Percentiles rank a stretch among this genome's conserved stretches.
These are phyloP conservation scores for Cryptosporidium sp. DNA, from an alignment of 169 alveolate genomes.

Conservation along the genomic window DNA sequence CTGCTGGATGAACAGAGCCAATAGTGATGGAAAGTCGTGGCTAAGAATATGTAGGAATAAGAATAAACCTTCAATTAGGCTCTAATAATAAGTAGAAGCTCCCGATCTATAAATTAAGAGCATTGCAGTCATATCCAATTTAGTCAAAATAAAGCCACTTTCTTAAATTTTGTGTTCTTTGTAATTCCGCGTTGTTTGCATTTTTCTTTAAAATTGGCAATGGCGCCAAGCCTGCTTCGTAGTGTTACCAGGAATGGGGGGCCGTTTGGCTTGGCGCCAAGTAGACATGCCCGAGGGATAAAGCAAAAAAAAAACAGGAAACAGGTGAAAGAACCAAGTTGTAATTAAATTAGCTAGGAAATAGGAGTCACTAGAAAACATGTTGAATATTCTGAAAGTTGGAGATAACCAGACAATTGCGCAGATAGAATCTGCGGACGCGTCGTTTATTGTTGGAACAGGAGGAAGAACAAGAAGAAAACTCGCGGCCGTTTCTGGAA, in stretches of 20 bases:
- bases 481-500: conserved; percentile 73
- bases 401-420: conserved; percentile 70
- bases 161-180: neutral
- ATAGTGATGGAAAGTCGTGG: neutral
- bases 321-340: conserved; percentile 15
- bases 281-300: conserved; percentile 77
- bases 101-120: neutral
- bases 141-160: neutral
- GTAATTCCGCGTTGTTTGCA: neutral
- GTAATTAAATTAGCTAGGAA: conserved; percentile 13
- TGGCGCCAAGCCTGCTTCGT: neutral
- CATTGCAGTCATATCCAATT: neutral
- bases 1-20: conserved; percentile 15
- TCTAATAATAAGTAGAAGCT: neutral
- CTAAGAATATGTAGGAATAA: no score
- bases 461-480: conserved; percentile 74
- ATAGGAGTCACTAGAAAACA: conserved; percentile 20
- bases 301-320: neutral
- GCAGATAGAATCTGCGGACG: conserved; percentile 76
- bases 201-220: neutral
- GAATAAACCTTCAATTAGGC: neutral
- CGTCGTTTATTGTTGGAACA: conserved; percentile 72
- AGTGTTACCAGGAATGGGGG: neutral
- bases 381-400: conserved; percentile 72
- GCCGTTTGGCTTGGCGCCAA: conserved; percentile 25